A percentile compares a stretch with the other conserved stretches of the same genome.
Evolutionary conservation across 106 monocot genomes (phyloP).

Genomic region (Dendrobium nobile): DNA sequence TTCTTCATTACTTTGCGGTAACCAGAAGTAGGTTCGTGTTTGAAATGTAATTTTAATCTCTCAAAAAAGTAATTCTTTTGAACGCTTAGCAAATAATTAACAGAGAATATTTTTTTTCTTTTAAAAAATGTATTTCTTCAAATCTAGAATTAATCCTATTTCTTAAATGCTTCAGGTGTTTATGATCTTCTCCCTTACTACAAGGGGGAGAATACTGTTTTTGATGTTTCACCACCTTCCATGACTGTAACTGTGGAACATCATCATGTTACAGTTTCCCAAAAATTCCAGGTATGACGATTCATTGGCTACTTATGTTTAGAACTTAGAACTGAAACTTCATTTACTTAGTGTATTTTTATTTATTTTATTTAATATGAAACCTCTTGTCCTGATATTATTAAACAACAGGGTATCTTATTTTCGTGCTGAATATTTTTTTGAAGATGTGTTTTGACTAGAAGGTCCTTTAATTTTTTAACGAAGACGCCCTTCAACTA

Average conservation of each 20-base stretch:
- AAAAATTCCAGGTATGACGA: slow-evolving; percentile 73
- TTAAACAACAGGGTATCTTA: neutral
- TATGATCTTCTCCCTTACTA: slow-evolving; percentile 92
- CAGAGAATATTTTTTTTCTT: neutral
- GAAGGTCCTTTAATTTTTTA: neutral
- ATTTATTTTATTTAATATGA: neutral
- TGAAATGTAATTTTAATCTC: neutral
- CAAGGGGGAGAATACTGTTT: slow-evolving; percentile 92
- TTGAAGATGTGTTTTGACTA: neutral
- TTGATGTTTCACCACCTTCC: slow-evolving; percentile 94
- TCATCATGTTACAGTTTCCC: slow-evolving; percentile 46
- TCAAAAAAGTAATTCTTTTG: neutral
- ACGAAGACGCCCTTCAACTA: neutral
- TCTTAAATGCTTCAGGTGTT: slow-evolving; percentile 33
- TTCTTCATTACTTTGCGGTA: neutral
- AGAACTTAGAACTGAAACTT: neutral
- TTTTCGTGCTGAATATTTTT: neutral
- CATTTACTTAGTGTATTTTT: neutral
- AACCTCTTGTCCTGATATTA: neutral
- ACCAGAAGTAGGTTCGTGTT: neutral
- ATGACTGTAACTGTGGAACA: slow-evolving; percentile 67
- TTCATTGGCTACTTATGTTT: neutral
- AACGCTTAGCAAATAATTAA: neutral
- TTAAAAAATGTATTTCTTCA: neutral
- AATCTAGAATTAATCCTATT: neutral